Conservation (phyloP, 129 eudicot genomes). For the Heracleum sosnowskyi region DNA sequence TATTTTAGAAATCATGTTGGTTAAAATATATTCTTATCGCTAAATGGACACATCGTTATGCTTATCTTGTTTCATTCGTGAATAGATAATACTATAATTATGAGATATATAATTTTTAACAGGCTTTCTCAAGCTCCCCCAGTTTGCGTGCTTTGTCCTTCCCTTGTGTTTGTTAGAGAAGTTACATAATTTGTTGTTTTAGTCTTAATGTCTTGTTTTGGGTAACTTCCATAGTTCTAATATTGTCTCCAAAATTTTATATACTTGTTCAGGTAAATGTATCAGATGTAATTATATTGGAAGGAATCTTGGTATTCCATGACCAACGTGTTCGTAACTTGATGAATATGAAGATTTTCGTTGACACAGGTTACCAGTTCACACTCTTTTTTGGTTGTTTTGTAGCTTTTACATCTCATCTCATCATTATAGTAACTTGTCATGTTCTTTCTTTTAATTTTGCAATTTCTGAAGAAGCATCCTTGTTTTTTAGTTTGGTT, state of each 20-base stretch:
- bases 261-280: conserved; percentile 62
- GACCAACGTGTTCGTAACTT: conserved; percentile 88
- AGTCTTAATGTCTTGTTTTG: background rate
- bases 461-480: background rate
- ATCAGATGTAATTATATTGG: conserved; percentile 94
- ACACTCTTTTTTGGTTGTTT: conserved; percentile 2
- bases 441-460: background rate
- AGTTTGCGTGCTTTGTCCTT: background rate
- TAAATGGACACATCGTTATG: background rate
- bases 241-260: background rate
- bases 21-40: background rate
- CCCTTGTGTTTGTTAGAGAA: background rate
- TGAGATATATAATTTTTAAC: background rate
- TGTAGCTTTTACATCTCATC: background rate
- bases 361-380: conserved; percentile 63
- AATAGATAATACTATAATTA: background rate
- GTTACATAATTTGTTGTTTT: background rate
- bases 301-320: conserved; percentile 95
- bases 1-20: background rate
- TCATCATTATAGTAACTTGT: background rate
- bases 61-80: background rate
- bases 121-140: background rate
- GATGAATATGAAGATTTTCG: conserved; percentile 98
- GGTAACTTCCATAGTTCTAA: background rate
- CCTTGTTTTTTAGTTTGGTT: background rate